Evolutionary conservation across 169 alveolate species (phyloP).

Genomic region (Plasmodium inui): DNA sequence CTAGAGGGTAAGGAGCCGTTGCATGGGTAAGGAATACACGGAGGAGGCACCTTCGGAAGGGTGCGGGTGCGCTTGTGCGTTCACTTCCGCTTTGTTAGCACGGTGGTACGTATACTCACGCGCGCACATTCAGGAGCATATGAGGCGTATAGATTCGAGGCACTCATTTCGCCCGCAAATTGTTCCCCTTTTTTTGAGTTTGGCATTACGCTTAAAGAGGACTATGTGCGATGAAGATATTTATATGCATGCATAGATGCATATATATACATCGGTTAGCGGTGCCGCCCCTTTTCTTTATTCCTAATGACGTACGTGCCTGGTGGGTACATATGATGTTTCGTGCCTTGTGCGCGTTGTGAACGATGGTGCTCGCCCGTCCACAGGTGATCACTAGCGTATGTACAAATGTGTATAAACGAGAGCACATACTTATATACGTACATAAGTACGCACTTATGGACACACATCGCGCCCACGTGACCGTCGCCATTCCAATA

Average conservation of each 20-base stretch:
- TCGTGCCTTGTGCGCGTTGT: background rate
- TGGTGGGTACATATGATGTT: background rate
- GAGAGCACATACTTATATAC: background rate
- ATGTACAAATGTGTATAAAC: background rate
- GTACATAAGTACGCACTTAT: background rate
- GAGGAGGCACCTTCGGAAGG: background rate
- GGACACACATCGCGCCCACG: background rate
- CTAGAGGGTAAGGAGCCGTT: background rate
- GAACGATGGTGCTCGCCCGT: background rate
- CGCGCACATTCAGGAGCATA: background rate
- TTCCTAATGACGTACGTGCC: background rate
- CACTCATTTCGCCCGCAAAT: background rate
- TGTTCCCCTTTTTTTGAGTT: background rate
- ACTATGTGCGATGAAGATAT: background rate
- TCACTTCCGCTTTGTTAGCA: background rate
- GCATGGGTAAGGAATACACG: background rate
- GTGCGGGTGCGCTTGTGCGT: background rate
- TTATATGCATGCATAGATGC: background rate
- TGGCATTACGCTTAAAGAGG: background rate
- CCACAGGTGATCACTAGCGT: background rate
- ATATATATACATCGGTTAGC: background rate
- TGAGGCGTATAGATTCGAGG: background rate
- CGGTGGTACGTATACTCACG: background rate
- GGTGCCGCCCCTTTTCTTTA: background rate
- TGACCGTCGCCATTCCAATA: background rate